Evolutionary conservation across 2,329 filamentous ascomycete species (phyloP), one percentile per base, ranked within the genome.

Genomic region (Ophiostoma pallidulum): DNA sequence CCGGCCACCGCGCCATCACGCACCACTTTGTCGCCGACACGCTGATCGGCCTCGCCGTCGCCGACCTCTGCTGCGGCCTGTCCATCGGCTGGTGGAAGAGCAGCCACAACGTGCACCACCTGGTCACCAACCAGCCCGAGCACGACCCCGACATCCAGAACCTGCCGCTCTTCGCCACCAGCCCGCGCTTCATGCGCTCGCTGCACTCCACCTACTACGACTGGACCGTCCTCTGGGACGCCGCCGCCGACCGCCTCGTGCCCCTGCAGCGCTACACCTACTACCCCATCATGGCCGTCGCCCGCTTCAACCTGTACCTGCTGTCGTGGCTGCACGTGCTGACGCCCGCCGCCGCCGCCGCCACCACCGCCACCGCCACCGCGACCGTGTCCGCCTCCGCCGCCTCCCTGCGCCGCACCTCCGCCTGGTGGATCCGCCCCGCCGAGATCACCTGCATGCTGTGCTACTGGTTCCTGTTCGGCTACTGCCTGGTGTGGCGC

Each of bases 291-390:
- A 77, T 86, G 67, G 69, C 68, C 51, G 68, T 86, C 47, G 82
- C 80, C 3, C 80, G 82, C 51, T 86, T 86, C 74, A 86, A 86
- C 59, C 73, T 86, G 2, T 86, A 85, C 62, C 63, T 79, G 16
- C 71, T 85, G 10, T 81, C 78, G 4, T 84, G 79, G 79, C 64
- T 73, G 14, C 80, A 84, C 59, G 73, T 86, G 9, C 62, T 84
- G 26, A 72, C 73, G 5, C 66, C 67, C 32, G 58, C 76, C 74
- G 0, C 72, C 75, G 0, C 69, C 67, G 29, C 80, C n/a, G n/a
- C n/a, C n/a, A n/a, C n/a, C n/a, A n/a, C n/a, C n/a, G n/a, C n/a
- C n/a, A n/a, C 67, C 32, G 58, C 76, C 74, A 0, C 72, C 75
- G 0, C 69, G 67, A 28, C 80, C n/a, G n/a, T n/a, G n/a, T n/a